Evolutionary conservation across 768 basidiomycete genomes (phyloP).

Genomic region (Calocybe cyanea): DNA sequence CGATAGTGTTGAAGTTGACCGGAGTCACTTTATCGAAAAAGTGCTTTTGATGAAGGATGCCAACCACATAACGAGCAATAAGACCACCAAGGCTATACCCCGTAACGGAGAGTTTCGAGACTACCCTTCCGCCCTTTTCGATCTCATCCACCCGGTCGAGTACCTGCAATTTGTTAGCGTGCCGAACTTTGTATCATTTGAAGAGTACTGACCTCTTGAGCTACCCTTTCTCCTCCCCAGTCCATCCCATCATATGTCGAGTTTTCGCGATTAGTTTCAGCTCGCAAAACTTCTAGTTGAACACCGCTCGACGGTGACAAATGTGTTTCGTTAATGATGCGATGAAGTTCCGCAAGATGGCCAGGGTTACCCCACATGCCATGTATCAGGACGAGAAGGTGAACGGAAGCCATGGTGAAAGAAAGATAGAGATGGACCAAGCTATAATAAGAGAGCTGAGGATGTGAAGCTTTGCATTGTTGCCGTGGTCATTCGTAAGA

Average conservation of each 20-base stretch:
- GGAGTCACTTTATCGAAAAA: slow-evolving; percentile 73
- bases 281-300: slow-evolving; percentile 58
- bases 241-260: slow-evolving; percentile 83
- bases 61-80: slow-evolving; percentile 74
- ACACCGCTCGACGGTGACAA: slow-evolving; percentile 29
- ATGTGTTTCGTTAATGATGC: slow-evolving; percentile 47
- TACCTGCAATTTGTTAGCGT: slow-evolving; percentile 37
- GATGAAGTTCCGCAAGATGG: slow-evolving; percentile 57
- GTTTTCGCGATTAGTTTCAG: slow-evolving; percentile 61
- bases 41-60: slow-evolving; percentile 58
- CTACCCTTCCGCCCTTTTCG: slow-evolving; percentile 47
- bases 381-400: slow-evolving; percentile 50
- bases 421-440: slow-evolving; percentile 1
- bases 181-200: neutral
- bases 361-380: slow-evolving; percentile 82
- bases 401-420: slow-evolving; percentile 28
- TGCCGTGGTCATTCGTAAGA: slow-evolving; percentile 1
- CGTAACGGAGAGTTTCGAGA: slow-evolving; percentile 67
- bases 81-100: slow-evolving; percentile 85
- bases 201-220: slow-evolving; percentile 57
- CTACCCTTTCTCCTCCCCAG: slow-evolving; percentile 78
- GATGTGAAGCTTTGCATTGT: neutral
- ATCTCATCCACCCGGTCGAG: slow-evolving; percentile 50
- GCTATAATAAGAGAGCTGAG: neutral
- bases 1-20: slow-evolving; percentile 79